phyloP scores from a whole-genome alignment of 768 basidiomycete species.

The Amanita pallidorosea region DNA sequence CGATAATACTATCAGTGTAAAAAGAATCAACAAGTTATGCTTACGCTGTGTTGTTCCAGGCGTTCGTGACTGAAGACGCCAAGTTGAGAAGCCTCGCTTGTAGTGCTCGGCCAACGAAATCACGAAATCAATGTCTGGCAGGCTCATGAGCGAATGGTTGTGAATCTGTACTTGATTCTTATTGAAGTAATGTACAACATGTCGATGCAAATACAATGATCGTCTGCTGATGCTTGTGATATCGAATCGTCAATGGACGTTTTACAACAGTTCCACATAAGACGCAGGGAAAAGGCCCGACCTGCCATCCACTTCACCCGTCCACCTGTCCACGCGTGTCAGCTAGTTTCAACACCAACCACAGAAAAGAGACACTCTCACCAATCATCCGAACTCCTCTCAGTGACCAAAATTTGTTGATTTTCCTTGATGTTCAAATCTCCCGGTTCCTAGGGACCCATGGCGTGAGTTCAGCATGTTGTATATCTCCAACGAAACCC shows the following conservation, averaged over 20 bases:
- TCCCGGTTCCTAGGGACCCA: constrained; percentile 44
- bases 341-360: constrained; percentile 6
- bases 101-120: no score
- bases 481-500: constrained; percentile 1
- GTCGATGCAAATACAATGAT: neutral
- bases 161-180: no score
- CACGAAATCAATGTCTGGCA: no score
- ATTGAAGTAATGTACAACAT: neutral
- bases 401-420: constrained; percentile 50
- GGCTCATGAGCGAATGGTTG: no score
- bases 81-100: no score
- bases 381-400: constrained; percentile 70
- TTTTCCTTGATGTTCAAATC: constrained; percentile 53
- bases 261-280: constrained; percentile 51
- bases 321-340: constrained; percentile 41
- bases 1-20: no score
- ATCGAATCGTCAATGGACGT: neutral
- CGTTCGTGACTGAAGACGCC: no score
- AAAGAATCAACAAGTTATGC: no score
- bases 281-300: constrained; percentile 58
- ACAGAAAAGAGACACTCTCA: constrained; percentile 20
- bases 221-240: neutral
- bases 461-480: neutral
- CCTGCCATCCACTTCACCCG: constrained; percentile 46
- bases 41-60: no score